These are phyloP conservation scores for Knoxia roxburghii DNA, from an alignment of 257 asterid genomes.

Conservation along the genomic window DNA sequence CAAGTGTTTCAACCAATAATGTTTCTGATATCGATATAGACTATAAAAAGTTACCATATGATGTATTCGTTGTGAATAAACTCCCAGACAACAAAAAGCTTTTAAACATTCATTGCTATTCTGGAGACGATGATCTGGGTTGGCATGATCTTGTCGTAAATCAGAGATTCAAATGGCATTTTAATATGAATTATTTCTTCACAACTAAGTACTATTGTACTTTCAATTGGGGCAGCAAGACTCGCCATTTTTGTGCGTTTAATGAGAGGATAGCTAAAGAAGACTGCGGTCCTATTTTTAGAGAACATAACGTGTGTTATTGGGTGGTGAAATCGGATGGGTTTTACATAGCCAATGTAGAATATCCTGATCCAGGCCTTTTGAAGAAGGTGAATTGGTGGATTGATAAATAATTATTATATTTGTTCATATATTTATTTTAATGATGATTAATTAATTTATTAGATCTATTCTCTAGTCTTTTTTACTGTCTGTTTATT, in stretches of 20 bases:
- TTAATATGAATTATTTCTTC: neutral
- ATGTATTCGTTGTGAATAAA: neutral
- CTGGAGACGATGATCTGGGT: neutral
- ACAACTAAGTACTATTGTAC: neutral
- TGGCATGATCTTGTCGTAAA: neutral
- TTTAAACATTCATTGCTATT: neutral
- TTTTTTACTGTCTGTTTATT: too few species aligned
- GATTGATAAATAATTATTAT: neutral
- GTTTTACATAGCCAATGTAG: neutral
- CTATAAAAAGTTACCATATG: too few species aligned
- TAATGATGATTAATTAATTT: too few species aligned
- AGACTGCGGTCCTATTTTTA: neutral
- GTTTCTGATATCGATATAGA: too few species aligned
- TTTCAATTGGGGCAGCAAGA: neutral
- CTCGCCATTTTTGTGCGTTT: neutral
- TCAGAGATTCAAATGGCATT: neutral
- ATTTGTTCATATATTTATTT: too few species aligned
- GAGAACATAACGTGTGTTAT: neutral
- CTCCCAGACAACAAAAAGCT: neutral
- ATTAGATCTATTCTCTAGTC: too few species aligned
- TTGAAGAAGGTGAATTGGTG: neutral
- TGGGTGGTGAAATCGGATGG: neutral
- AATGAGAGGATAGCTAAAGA: neutral
- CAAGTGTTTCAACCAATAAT: too few species aligned
- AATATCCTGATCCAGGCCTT: neutral